Evolutionary conservation across 441 rosid genomes (phyloP), one percentile per base, ranked within the genome.

Genomic region (Capsella rubella): DNA sequence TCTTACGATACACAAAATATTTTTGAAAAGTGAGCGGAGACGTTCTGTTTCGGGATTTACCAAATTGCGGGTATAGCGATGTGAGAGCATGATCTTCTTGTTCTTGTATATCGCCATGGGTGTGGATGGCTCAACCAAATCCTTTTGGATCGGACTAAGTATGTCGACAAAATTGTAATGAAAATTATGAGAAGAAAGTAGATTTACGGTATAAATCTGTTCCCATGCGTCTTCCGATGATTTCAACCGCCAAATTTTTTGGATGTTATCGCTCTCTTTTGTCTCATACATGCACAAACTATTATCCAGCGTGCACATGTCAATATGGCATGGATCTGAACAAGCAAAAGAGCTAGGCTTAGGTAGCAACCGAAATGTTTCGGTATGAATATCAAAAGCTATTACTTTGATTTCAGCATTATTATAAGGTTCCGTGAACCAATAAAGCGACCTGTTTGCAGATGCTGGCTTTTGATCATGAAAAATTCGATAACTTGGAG

Each of bases 71-170:
- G 64, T 8, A 45, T 10, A 7, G 50, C 57, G 2, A 73, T 54
- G 64, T 54, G 56, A 64, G 31, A 73, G 57, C 39, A 73, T 0
- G 4, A 73, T 73, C 57, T 64, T 64, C 25, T 73, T 64, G 25
- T 55, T 13, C 42, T 73, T 64, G 64, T 62, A 73, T 34, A 73
- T 8, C 6, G 57, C 64, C 49, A 73, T 50, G 1, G 50, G 64
- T 64, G 35, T 59, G 29, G 29, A 49, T 59, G 67, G 16, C 56
- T 47, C 12, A 46, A n/a, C 51, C 21, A 46, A 46, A 46, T 46
- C 51, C 21, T 58, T 14, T 0, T 4, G 1, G 10, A 39, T 32
- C 45, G 4, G 32, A 8, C 27, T 1, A 42, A 9, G 53, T 1
- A 15, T 8, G 16, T 63, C 54, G 8, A 18, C 0, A 67, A 28